phyloP scores from a whole-genome alignment of 1,284 basidiomycete genomes.

The Grifola frondosa region DNA sequence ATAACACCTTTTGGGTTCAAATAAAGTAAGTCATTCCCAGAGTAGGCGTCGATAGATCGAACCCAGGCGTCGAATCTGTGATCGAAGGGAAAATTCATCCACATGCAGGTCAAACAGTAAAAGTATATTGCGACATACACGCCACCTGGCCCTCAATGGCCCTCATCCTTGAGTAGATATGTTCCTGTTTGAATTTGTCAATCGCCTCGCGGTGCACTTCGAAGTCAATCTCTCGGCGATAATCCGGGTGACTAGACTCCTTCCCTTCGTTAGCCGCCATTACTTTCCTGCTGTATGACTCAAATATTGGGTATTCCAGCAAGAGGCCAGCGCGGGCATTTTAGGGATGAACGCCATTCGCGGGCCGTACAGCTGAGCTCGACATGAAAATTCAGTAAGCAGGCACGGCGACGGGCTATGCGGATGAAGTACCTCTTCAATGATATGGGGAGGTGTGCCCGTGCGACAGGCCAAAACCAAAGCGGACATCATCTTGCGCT shows the following conservation, averaged over 20 bases:
- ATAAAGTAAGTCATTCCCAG: constrained; percentile 68
- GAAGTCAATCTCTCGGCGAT: constrained; percentile 72
- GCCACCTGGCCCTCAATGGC: constrained; percentile 78
- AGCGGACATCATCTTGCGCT: constrained; percentile 98
- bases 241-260: constrained; percentile 50
- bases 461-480: constrained; percentile 81
- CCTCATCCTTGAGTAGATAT: constrained; percentile 85
- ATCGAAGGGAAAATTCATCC: neutral
- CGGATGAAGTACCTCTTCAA: constrained; percentile 58
- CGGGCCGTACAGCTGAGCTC: constrained; percentile 56
- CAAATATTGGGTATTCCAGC: constrained; percentile 91
- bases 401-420: neutral
- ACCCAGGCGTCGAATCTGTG: constrained; percentile 77
- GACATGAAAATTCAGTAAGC: neutral
- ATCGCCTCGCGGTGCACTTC: constrained; percentile 63
- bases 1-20: constrained; percentile 72
- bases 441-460: constrained; percentile 68
- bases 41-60: constrained; percentile 64
- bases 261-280: constrained; percentile 59
- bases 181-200: constrained; percentile 77
- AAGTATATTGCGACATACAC: constrained; percentile 56
- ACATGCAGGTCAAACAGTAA: constrained; percentile 6
- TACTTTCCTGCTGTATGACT: constrained; percentile 74
- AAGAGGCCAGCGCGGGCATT: constrained; percentile 95
- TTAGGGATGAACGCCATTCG: constrained; percentile 89